A percentile compares a stretch with the other conserved stretches of the same genome.
Evolutionary conservation across 2,329 filamentous ascomycete species (phyloP).

Genomic region (Polychaeton citri): DNA sequence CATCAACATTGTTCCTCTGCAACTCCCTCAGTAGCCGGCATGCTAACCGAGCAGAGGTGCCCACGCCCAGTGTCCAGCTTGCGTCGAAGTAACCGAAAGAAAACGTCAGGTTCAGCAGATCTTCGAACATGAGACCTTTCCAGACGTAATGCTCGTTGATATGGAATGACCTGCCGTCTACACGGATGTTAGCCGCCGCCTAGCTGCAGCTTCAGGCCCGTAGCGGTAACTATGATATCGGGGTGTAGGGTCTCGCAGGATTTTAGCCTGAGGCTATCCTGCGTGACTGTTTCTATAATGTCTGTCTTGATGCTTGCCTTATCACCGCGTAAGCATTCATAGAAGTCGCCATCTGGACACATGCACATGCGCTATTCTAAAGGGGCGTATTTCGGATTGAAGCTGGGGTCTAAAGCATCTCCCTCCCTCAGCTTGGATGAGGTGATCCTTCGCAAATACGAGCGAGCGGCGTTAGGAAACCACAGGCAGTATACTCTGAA

Average conservation of each 20-base stretch:
- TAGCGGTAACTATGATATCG: conserved; percentile 53
- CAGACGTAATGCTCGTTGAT: conserved; percentile 42
- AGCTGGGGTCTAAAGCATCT: too few species aligned
- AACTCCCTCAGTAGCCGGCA: conserved; percentile 40
- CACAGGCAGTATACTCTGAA: too few species aligned
- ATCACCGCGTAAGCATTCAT: conserved; percentile 36
- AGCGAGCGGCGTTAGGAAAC: too few species aligned
- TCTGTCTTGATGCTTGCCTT: conserved; percentile 43
- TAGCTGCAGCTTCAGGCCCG: conserved; percentile 45
- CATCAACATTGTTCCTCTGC: conserved; percentile 27
- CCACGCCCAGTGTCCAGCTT: conserved; percentile 50
- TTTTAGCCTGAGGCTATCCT: conserved; percentile 35
- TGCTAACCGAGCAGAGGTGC: conserved; percentile 38
- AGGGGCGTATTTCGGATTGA: conserved; percentile 35
- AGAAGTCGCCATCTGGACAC: conserved; percentile 49
- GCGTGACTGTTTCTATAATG: conserved; percentile 38
- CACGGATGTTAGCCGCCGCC: conserved; percentile 36
- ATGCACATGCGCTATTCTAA: conserved; percentile 66
- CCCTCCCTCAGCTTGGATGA: too few species aligned
- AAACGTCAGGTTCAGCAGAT: conserved; percentile 46
- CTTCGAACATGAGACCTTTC: conserved; percentile 48
- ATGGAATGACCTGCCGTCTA: conserved; percentile 38
- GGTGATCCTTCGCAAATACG: too few species aligned
- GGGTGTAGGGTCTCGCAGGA: conserved; percentile 33
- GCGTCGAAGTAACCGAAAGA: conserved; percentile 48